Conservation (phyloP, 2,329 filamentous ascomycete species). For the Sporothrix sp. region DNA sequence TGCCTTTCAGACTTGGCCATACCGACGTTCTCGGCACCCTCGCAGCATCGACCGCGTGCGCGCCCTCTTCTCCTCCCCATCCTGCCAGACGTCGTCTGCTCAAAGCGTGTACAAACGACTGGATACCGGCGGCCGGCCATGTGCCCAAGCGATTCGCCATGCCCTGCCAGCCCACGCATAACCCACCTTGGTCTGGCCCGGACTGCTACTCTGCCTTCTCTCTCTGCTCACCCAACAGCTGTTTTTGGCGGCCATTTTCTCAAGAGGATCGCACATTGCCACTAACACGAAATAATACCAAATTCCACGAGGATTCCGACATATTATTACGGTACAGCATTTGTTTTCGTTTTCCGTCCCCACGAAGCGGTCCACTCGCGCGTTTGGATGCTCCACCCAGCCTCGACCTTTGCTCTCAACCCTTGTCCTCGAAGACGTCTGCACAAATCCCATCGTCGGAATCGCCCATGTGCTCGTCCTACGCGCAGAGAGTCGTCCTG, state of each 20-base stretch:
- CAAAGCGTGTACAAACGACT: not conserved
- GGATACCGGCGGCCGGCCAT: not conserved
- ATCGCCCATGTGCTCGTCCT: slow-evolving; percentile 16
- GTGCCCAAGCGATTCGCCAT: slow-evolving; percentile 15
- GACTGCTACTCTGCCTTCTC: not conserved
- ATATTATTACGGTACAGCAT: too few species aligned
- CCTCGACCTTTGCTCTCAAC: not conserved
- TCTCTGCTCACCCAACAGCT: too few species aligned
- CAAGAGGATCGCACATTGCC: too few species aligned
- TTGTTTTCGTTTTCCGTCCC: too few species aligned
- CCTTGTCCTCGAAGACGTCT: slow-evolving; percentile 1
- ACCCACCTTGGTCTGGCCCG: not conserved
- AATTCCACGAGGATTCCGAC: too few species aligned
- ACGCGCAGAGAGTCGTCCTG: slow-evolving; percentile 8
- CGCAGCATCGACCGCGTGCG: slow-evolving; percentile 2
- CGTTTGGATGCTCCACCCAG: not conserved
- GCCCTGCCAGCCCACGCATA: too few species aligned
- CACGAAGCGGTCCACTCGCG: not conserved
- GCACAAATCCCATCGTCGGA: slow-evolving; percentile 17
- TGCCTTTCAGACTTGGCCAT: not conserved
- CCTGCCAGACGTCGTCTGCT: too few species aligned
- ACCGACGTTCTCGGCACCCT: too few species aligned
- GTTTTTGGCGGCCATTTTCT: too few species aligned
- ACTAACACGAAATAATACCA: too few species aligned
- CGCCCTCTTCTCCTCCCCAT: too few species aligned